A percentile compares a stretch with the other conserved stretches of the same genome.
Conservation (phyloP, 169 alveolate genomes). For the Theileria equi region DNA sequence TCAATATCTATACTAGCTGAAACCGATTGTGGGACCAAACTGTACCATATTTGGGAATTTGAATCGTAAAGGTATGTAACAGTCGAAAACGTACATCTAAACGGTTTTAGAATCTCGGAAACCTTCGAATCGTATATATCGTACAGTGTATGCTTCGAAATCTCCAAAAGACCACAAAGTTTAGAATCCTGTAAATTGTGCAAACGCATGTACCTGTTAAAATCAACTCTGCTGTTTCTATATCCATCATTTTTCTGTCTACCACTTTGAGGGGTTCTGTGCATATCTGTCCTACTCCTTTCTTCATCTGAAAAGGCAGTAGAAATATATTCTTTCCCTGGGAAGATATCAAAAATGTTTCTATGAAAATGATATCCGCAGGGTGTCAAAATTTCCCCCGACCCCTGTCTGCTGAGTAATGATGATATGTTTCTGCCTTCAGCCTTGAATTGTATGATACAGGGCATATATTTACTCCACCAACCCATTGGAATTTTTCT, state of each 20-base stretch:
- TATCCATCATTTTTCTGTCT: too few relatives aligned
- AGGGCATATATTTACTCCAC: slow-evolving; percentile 25
- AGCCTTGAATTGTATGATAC: slow-evolving; percentile 13
- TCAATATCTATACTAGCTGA: slow-evolving; percentile 30
- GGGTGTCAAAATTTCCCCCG: slow-evolving; percentile 25
- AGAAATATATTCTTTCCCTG: too few relatives aligned
- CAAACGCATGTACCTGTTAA: slow-evolving; percentile 35
- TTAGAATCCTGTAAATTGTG: slow-evolving; percentile 19
- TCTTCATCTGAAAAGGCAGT: too few relatives aligned
- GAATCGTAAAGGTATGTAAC: slow-evolving; percentile 9
- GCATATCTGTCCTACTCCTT: too few relatives aligned
- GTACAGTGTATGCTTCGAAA: slow-evolving; percentile 44
- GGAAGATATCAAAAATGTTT: too few relatives aligned
- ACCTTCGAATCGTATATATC: slow-evolving; percentile 26
- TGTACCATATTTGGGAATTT: neutral
- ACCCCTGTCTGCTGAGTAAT: slow-evolving; percentile 18
- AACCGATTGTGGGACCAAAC: slow-evolving; percentile 35
- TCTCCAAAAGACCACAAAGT: slow-evolving; percentile 29
- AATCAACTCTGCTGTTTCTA: slow-evolving; percentile 29
- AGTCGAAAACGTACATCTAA: slow-evolving; percentile 28
- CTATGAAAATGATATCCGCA: slow-evolving; percentile 35
- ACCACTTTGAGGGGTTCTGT: too few relatives aligned
- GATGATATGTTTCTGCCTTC: slow-evolving; percentile 31
- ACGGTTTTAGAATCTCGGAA: slow-evolving; percentile 41
- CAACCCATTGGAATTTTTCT: too few relatives aligned